Percentiles rank a stretch among this genome's conserved stretches.
Conservation (phyloP, 164 flowering plant genomes). For the Magnolia kwangsiensis region DNA sequence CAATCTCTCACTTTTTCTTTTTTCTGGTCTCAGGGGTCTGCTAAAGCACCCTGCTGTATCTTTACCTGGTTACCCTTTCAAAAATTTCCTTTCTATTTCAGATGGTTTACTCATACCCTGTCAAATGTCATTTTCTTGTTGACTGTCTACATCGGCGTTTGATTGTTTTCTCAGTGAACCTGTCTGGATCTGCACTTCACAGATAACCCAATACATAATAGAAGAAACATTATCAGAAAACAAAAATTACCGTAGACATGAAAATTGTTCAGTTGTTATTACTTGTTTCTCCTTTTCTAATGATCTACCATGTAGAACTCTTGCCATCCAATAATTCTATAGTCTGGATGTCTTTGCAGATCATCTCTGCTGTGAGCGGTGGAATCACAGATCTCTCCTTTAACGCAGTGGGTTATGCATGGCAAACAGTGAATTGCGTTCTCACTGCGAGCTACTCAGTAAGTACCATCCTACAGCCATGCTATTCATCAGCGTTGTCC, state of each 20-base stretch:
- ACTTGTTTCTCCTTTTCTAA: too few species aligned
- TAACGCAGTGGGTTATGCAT: conserved; percentile 56
- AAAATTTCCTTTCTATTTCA: too few species aligned
- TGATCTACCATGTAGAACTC: not conserved
- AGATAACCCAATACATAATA: not conserved
- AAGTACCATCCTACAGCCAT: conserved; percentile 18
- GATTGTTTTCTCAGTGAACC: not conserved
- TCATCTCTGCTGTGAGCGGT: conserved; percentile 69
- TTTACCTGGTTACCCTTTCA: too few species aligned
- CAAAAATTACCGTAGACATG: too few species aligned
- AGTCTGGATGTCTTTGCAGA: conserved; percentile 35
- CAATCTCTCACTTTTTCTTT: too few species aligned
- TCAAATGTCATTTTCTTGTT: not conserved
- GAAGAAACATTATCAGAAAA: too few species aligned
- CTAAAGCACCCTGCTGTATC: too few species aligned
- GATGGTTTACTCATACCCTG: too few species aligned
- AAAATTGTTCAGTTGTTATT: too few species aligned
- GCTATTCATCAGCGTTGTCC: not conserved
- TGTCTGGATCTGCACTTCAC: not conserved
- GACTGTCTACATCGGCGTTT: not conserved
- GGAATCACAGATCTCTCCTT: conserved; percentile 80
- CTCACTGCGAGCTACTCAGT: conserved; percentile 86
- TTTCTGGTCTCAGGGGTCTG: too few species aligned
- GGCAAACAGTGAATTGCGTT: conserved; percentile 71
- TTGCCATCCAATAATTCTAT: not conserved